These are phyloP conservation scores for Lentinula raphanica DNA, from an alignment of 768 basidiomycete genomes.

Conservation along the genomic window DNA sequence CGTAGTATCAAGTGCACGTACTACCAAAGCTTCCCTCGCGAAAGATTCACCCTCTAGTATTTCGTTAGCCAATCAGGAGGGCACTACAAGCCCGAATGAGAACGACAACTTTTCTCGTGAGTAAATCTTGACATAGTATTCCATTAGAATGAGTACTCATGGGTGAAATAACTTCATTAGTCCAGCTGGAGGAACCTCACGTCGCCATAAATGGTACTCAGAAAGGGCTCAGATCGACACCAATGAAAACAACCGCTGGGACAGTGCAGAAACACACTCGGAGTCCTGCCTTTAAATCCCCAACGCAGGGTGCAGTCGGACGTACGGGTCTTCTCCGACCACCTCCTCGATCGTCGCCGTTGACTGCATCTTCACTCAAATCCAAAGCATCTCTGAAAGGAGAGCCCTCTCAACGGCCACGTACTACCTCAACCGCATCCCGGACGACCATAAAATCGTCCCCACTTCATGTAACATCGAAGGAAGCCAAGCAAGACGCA, in stretches of 20 bases:
- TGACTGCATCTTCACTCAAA: background rate
- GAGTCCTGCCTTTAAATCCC: background rate
- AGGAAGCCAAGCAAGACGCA: background rate
- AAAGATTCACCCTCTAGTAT: constrained; percentile 31
- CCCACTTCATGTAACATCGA: background rate
- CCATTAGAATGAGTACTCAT: no score
- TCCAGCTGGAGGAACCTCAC: constrained; percentile 15
- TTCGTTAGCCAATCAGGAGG: constrained; percentile 25
- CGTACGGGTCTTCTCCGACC: background rate
- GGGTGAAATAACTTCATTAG: constrained; percentile 10
- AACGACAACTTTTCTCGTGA: constrained; percentile 24
- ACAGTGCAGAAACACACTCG: background rate
- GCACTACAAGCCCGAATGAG: background rate
- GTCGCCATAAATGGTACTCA: no score
- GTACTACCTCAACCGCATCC: constrained; percentile 21
- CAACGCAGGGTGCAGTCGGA: background rate
- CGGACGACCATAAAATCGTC: background rate
- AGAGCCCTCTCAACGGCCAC: constrained; percentile 19
- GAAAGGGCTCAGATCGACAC: background rate
- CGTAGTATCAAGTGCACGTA: background rate
- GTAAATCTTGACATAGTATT: constrained; percentile 5
- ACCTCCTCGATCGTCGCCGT: background rate
- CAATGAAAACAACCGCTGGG: background rate
- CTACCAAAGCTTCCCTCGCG: background rate
- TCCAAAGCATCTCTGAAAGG: background rate